Evolutionary conservation across 495 filamentous ascomycete genomes (phyloP).

Genomic region (Trichoderma parareesei): DNA sequence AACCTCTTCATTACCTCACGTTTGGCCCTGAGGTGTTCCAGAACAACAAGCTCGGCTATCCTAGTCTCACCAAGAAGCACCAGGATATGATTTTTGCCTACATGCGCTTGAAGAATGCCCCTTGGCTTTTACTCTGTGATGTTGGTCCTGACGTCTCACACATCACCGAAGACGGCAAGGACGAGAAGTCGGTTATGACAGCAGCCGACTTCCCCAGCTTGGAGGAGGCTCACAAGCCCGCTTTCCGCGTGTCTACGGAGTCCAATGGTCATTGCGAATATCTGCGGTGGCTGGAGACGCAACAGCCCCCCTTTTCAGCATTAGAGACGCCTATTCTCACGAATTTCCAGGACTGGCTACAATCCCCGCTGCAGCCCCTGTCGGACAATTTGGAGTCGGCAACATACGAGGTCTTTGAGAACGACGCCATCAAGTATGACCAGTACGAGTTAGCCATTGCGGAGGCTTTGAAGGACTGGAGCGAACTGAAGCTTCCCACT

Average conservation of each 20-base stretch:
- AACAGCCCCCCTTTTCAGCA: constrained; percentile 57
- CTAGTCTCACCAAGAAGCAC: constrained; percentile 72
- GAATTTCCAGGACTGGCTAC: constrained; percentile 79
- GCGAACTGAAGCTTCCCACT: constrained; percentile 56
- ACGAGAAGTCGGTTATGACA: constrained; percentile 23
- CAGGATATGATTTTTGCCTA: constrained; percentile 71
- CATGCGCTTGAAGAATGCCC: constrained; percentile 71
- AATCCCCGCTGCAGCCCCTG: constrained; percentile 87
- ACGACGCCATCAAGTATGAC: constrained; percentile 94
- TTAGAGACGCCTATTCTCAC: constrained; percentile 33
- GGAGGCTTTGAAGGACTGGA: constrained; percentile 77
- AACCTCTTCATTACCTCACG: constrained; percentile 75
- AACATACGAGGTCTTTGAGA: constrained; percentile 98
- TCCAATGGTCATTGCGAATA: constrained; percentile 62
- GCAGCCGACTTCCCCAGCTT: constrained; percentile 54
- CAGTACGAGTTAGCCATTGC: constrained; percentile 85
- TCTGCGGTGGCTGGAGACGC: constrained; percentile 71
- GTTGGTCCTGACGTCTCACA: constrained; percentile 52
- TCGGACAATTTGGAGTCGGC: constrained; percentile 94
- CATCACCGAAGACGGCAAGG: constrained; percentile 28
- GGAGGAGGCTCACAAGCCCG: constrained; percentile 46
- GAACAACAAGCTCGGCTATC: constrained; percentile 69
- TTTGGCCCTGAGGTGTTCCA: constrained; percentile 62
- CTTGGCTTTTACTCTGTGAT: constrained; percentile 75
- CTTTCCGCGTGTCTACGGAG: constrained; percentile 21